phyloP scores from a whole-genome alignment of 2,329 filamentous ascomycete species.

The Cladosporium velox region DNA sequence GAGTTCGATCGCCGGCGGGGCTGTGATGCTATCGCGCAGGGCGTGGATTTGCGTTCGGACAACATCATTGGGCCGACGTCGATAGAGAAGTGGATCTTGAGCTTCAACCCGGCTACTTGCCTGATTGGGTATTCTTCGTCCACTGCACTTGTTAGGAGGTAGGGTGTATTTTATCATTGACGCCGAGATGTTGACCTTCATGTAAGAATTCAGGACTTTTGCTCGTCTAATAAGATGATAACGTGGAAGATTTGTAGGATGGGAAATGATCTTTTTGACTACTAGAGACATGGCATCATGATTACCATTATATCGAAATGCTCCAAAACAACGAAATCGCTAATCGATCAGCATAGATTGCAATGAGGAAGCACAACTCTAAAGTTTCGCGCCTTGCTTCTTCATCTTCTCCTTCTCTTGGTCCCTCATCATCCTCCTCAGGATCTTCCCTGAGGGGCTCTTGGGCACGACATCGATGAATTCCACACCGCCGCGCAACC shows the following conservation, averaged over 20 bases:
- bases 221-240: not conserved
- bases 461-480: slow-evolving; percentile 61
- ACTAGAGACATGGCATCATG: not conserved
- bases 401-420: slow-evolving; percentile 69
- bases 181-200: too few species aligned
- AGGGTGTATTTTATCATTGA: too few species aligned
- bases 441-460: slow-evolving; percentile 64
- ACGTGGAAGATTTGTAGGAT: not conserved
- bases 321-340: not conserved
- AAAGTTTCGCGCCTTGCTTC: slow-evolving; percentile 67
- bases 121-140: not conserved
- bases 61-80: not conserved
- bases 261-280: not conserved
- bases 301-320: not conserved
- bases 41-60: not conserved
- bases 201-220: too few species aligned
- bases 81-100: not conserved
- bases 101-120: not conserved
- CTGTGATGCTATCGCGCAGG: not conserved
- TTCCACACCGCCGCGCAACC: slow-evolving; percentile 62
- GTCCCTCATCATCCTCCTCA: slow-evolving; percentile 67
- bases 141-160: too few species aligned
- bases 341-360: not conserved
- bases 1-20: not conserved
- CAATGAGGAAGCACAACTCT: not conserved